Percentiles rank a stretch among this genome's conserved stretches.
These are phyloP conservation scores for Glaciozyma martinii DNA, from an alignment of 768 basidiomycete species.

Conservation along the genomic window DNA sequence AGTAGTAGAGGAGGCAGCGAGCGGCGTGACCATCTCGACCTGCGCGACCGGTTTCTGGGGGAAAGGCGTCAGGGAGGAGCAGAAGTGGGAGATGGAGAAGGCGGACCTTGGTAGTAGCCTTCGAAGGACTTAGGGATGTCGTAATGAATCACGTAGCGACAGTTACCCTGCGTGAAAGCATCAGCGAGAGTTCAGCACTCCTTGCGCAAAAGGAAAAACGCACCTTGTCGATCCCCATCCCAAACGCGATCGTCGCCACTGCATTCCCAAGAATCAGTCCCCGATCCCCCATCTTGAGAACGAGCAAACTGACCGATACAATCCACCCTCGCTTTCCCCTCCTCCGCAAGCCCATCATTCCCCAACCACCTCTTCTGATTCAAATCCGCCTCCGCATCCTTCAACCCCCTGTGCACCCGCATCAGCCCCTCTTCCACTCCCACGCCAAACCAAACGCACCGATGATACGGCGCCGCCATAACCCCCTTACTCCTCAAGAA, in stretches of 20 bases:
- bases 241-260: slow-evolving; percentile 69
- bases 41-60: slow-evolving; percentile 51
- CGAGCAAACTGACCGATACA: background rate
- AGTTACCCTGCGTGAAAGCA: slow-evolving; percentile 47
- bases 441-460: background rate
- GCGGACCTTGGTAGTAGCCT: slow-evolving; percentile 77
- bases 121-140: slow-evolving; percentile 77
- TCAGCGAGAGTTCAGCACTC: background rate
- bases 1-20: slow-evolving; percentile 74
- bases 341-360: slow-evolving; percentile 42
- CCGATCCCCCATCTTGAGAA: background rate
- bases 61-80: background rate
- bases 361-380: slow-evolving; percentile 54
- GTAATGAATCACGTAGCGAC: slow-evolving; percentile 68
- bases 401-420: background rate
- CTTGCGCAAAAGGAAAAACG: slow-evolving; percentile 29
- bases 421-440: background rate
- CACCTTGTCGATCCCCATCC: slow-evolving; percentile 75
- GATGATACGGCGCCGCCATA: slow-evolving; percentile 20
- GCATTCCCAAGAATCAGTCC: background rate
- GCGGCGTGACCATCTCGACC: slow-evolving; percentile 69
- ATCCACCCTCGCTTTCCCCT: slow-evolving; percentile 45
- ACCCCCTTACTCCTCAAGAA: slow-evolving; percentile 52
- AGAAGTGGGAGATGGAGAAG: background rate
- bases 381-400: slow-evolving; percentile 47